Evolutionary conservation across 2,329 filamentous ascomycete species (phyloP).

Genomic region (Harringtonia lauricola): DNA sequence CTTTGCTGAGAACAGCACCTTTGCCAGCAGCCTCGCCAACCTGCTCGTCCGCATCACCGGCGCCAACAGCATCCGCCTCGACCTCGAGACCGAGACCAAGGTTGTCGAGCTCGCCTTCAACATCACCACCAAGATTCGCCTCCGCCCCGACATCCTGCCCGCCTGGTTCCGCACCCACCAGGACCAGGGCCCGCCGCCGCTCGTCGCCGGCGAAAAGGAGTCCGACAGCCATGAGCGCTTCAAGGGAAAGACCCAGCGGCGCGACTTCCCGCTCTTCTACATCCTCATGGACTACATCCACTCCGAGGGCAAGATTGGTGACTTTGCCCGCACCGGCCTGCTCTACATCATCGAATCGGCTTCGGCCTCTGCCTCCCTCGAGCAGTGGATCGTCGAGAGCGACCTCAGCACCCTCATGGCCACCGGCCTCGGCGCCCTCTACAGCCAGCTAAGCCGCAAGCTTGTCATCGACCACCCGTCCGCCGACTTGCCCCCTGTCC

Average conservation of each 20-base stretch:
- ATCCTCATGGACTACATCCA: slow-evolving; percentile 94
- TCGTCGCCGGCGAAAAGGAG: slow-evolving; percentile 20
- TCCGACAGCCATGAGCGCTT: slow-evolving; percentile 65
- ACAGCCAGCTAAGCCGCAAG: slow-evolving; percentile 60
- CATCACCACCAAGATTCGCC: slow-evolving; percentile 88
- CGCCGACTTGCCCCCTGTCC: slow-evolving; percentile 67
- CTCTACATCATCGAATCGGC: slow-evolving; percentile 95
- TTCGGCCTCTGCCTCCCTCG: slow-evolving; percentile 70
- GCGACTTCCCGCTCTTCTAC: slow-evolving; percentile 94
- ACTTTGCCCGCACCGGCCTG: slow-evolving; percentile 89
- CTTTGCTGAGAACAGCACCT: slow-evolving; percentile 76
- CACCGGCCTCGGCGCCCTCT: slow-evolving; percentile 73
- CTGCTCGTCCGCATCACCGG: slow-evolving; percentile 71
- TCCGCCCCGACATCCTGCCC: slow-evolving; percentile 75
- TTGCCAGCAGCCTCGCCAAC: slow-evolving; percentile 79
- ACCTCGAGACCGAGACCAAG: slow-evolving; percentile 72
- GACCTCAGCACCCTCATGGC: slow-evolving; percentile 96
- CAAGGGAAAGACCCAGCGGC: slow-evolving; percentile 73
- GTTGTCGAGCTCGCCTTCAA: slow-evolving; percentile 92
- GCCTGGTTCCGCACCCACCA: slow-evolving; percentile 74
- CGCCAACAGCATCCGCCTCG: slow-evolving; percentile 60
- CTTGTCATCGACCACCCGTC: slow-evolving; percentile 69
- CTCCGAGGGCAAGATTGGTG: slow-evolving; percentile 84
- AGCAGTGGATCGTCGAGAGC: slow-evolving; percentile 95
- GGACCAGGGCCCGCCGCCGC: slow-evolving; percentile 16